Evolutionary conservation across 2,329 filamentous ascomycete genomes (phyloP).

Genomic region (Diaporthe vexans): DNA sequence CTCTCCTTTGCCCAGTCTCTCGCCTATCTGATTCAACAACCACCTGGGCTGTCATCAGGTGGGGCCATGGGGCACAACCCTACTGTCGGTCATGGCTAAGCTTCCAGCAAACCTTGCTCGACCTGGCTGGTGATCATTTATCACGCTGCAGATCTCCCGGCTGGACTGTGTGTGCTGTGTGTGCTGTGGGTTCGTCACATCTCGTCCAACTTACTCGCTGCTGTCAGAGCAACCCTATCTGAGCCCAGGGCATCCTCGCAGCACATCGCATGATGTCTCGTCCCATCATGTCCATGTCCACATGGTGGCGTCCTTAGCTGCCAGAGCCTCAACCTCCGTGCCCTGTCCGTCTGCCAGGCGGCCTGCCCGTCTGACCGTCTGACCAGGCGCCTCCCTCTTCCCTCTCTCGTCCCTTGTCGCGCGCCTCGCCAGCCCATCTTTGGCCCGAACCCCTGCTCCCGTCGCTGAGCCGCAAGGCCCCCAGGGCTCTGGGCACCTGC

Average conservation of each 20-base stretch:
- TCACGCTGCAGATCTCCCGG: constrained; percentile 27
- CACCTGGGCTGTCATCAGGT: too few relatives aligned
- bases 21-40: neutral
- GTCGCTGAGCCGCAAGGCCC: neutral
- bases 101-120: constrained; percentile 11
- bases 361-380: neutral
- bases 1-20: neutral
- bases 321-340: constrained; percentile 16
- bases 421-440: neutral
- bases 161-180: neutral
- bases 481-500: neutral
- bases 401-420: constrained; percentile 8
- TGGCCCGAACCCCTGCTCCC: neutral
- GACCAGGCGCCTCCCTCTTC: neutral
- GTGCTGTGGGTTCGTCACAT: constrained; percentile 15
- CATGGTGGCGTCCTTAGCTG: constrained; percentile 25
- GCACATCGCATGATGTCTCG: constrained; percentile 24
- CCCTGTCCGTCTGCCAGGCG: constrained; percentile 4
- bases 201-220: constrained; percentile 16
- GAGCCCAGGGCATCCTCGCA: constrained; percentile 7
- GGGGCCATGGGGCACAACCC: neutral
- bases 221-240: constrained; percentile 9
- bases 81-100: constrained; percentile 23
- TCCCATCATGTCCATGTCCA: constrained; percentile 24
- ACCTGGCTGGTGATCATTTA: constrained; percentile 23